phyloP scores from a whole-genome alignment of 75 land plant species.

The Pinus taeda region DNA sequence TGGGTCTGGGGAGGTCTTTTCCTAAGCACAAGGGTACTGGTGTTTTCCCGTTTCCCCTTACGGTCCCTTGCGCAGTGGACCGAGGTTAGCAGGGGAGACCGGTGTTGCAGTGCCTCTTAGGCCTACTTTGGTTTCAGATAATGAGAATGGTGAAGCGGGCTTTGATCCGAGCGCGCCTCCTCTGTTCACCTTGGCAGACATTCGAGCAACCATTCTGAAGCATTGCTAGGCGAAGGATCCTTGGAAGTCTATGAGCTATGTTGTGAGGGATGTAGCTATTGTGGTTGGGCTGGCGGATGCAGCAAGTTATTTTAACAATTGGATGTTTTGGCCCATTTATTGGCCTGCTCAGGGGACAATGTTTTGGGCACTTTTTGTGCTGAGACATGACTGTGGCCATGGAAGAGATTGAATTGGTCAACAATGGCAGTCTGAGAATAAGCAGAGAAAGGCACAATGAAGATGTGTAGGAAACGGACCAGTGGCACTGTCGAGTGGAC shows the following conservation, averaged over 20 bases:
- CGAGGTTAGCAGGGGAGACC: no score
- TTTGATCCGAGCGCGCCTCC: conserved; percentile 76
- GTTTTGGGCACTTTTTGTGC: conserved; percentile 98
- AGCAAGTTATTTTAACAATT: conserved; percentile 62
- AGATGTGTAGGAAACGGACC: no score
- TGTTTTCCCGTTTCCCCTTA: no score
- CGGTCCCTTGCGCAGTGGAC: no score
- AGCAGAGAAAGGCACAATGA: no score
- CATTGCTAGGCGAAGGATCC: conserved; percentile 92
- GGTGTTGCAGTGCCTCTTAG: conserved; percentile 1
- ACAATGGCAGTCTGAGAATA: no score
- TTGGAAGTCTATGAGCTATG: conserved; percentile 82
- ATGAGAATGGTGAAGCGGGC: neutral
- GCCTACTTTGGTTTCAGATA: conserved; percentile 8
- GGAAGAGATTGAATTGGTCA: no score
- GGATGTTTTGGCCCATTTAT: conserved; percentile 89
- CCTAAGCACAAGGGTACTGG: no score
- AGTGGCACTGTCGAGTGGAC: no score
- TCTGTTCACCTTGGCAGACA: conserved; percentile 71
- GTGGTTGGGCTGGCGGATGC: conserved; percentile 72
- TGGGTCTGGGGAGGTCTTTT: no score
- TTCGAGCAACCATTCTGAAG: conserved; percentile 86
- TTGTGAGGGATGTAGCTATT: conserved; percentile 71
- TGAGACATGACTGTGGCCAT: conserved; percentile 98
- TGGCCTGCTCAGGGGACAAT: conserved; percentile 95